Base-by-base conservation (phyloP, 2,329 filamentous ascomycete species). In the Xylariaceae sp. region DNA sequence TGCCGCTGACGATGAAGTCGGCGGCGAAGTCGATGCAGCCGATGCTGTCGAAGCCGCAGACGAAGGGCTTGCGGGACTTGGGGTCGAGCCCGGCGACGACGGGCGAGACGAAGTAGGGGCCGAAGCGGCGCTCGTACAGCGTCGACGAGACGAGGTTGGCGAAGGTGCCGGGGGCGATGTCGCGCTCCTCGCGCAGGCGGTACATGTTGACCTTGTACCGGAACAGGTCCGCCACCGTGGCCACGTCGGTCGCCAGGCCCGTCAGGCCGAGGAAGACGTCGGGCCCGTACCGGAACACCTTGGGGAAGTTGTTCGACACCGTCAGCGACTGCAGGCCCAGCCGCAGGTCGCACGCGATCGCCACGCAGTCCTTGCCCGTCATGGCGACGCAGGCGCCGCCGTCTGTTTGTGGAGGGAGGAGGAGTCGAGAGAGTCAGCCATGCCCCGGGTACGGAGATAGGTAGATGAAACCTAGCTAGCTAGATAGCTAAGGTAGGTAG, bases 171-270 rank as follows among this genome's bases (percentile, higher is more conserved):
- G 92, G 92, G 36, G 85, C 82, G 64, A 98, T 96, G 70, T 88
- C 76, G 58, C 92, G 88, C 74, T 98, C 92, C 73, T 98, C 92
- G 56, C 92, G 86, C 56, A 98, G 78, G 47, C 92, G 85, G 77
- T 98, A 98, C 85, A 98, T 93, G 77, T 98, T 98, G 63, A 94
- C 87, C 75, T 98, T 98, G 80, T 94, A 96, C 58, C 92, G 88
- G 77, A 98, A 94, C 49, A 96, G 82, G 67, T 98, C 90, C 53
- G 82, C 84, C 50, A 98, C 90, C 50, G 90, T 96, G 46, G 77
- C 77, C 46, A 98, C 88, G 61, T 98, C 92, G 51, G 92, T 98
- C 41, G 92, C 92, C 32, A 98, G 84, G 36, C 92, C 92, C 4
- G 92, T 96, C 41, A 98, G 80, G 36, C 92, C 92, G 22, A 98